phyloP scores from a whole-genome alignment of 768 basidiomycete species.

The Leccinum obscurum region DNA sequence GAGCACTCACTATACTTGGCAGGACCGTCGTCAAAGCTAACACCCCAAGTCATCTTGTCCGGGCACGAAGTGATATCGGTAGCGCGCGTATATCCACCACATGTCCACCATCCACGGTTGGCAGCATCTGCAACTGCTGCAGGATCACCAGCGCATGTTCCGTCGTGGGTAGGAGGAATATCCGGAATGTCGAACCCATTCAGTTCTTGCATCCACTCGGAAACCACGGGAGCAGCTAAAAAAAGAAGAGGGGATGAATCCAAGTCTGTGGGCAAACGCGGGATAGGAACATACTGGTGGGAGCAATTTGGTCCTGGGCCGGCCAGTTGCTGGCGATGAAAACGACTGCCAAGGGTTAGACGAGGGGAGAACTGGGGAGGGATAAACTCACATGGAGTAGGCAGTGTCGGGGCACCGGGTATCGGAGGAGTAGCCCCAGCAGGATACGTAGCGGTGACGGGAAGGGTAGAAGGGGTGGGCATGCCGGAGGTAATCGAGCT shows the following conservation, averaged over 20 bases:
- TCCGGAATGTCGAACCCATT: conserved; percentile 69
- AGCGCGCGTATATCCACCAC: conserved; percentile 64
- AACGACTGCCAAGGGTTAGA: conserved; percentile 38
- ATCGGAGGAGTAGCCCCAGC: conserved; percentile 64
- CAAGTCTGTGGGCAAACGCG: background rate
- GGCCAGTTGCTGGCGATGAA: conserved; percentile 59
- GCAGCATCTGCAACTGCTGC: conserved; percentile 54
- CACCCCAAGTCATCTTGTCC: conserved; percentile 71
- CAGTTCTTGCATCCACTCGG: conserved; percentile 74
- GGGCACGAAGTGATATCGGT: conserved; percentile 70
- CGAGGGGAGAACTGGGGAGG: background rate
- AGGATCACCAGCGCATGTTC: conserved; percentile 66
- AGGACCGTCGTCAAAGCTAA: conserved; percentile 89
- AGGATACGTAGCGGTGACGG: conserved; percentile 52
- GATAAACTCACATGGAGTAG: conserved; percentile 53
- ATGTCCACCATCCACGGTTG: conserved; percentile 89
- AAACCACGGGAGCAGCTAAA: conserved; percentile 48
- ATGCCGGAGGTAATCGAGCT: conserved; percentile 62
- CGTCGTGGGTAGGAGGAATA: conserved; percentile 60
- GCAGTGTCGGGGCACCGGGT: conserved; percentile 65
- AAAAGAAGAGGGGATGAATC: background rate
- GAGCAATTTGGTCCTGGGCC: conserved; percentile 55
- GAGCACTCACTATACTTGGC: conserved; percentile 67
- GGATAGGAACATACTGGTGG: conserved; percentile 47
- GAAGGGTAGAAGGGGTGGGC: conserved; percentile 49